A percentile compares a stretch with the other conserved stretches of the same genome.
phyloP scores from a whole-genome alignment of 208 protist species.

The Novymonas esmeraldas region DNA sequence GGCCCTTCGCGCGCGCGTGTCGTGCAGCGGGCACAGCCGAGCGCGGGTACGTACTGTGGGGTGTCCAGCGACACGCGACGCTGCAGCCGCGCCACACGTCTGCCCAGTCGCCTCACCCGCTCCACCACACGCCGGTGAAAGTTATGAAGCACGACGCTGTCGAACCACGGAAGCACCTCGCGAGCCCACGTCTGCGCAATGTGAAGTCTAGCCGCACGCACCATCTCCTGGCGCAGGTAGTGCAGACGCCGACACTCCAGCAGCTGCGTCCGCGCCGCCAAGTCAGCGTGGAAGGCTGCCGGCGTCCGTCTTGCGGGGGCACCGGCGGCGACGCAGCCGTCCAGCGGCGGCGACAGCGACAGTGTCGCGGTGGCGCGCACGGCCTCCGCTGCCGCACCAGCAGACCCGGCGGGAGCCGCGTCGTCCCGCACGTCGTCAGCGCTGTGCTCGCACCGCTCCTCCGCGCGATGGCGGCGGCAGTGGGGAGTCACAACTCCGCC shows the following conservation, averaged over 20 bases:
- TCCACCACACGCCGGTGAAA: constrained; percentile 15
- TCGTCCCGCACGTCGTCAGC: too few relatives aligned
- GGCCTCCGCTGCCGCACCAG: too few relatives aligned
- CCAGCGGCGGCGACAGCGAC: background rate
- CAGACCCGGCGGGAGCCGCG: too few relatives aligned
- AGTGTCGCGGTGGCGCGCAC: too few relatives aligned
- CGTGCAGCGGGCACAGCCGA: too few relatives aligned
- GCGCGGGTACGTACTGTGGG: constrained; percentile 20
- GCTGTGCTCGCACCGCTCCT: too few relatives aligned
- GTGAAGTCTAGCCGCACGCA: constrained; percentile 30
- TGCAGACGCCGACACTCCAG: background rate
- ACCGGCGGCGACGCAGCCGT: background rate
- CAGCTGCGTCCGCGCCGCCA: background rate
- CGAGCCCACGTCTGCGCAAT: constrained; percentile 33
- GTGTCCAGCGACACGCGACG: constrained; percentile 22
- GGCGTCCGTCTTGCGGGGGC: background rate
- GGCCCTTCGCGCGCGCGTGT: too few relatives aligned
- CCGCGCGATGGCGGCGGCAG: too few relatives aligned
- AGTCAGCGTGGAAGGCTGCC: background rate
- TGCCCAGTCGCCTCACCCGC: constrained; percentile 7
- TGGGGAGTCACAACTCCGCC: too few relatives aligned
- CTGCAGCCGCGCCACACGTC: constrained; percentile 14
- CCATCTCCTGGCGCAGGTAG: background rate
- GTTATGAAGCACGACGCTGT: constrained; percentile 9
- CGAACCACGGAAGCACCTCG: constrained; percentile 41